phyloP scores from a whole-genome alignment of 2,329 filamentous ascomycete genomes.

The Fusarium tjaetaba region DNA sequence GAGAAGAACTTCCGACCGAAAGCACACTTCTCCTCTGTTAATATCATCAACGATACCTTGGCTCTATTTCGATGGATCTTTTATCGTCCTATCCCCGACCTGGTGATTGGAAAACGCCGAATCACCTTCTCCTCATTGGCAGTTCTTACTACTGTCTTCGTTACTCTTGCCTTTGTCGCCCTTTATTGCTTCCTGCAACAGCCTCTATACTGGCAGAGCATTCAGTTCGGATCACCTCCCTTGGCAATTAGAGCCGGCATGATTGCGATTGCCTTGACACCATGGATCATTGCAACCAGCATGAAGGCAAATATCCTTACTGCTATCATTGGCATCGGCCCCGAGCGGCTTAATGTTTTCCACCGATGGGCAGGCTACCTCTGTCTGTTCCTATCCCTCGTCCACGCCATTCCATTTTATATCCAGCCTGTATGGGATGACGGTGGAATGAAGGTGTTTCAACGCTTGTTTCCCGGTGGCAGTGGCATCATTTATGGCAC shows the following conservation, averaged over 20 bases:
- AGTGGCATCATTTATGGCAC: slow-evolving; percentile 84
- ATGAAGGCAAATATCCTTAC: slow-evolving; percentile 92
- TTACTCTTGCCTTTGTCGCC: slow-evolving; percentile 76
- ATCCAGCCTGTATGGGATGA: slow-evolving; percentile 88
- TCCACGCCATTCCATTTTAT: slow-evolving; percentile 91
- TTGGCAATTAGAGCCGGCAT: slow-evolving; percentile 88
- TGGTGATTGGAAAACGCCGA: slow-evolving; percentile 73
- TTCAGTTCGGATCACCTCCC: slow-evolving; percentile 86
- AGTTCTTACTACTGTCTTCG: slow-evolving; percentile 73
- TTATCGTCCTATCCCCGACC: slow-evolving; percentile 83
- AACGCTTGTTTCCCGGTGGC: slow-evolving; percentile 71
- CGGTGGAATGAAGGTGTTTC: slow-evolving; percentile 75
- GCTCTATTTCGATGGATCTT: slow-evolving; percentile 90
- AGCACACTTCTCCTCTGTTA: slow-evolving; percentile 79
- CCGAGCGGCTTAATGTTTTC: slow-evolving; percentile 90
- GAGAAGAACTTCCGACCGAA: slow-evolving; percentile 68
- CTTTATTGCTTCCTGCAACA: slow-evolving; percentile 89
- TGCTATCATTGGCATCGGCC: slow-evolving; percentile 87
- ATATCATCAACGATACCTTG: slow-evolving; percentile 78
- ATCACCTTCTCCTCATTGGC: slow-evolving; percentile 85
- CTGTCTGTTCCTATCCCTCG: slow-evolving; percentile 81
- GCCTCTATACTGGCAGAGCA: slow-evolving; percentile 89
- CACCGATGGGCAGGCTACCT: slow-evolving; percentile 93
- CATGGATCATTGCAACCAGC: slow-evolving; percentile 89
- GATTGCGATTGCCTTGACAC: slow-evolving; percentile 90